Evolutionary conservation across 108 stramenopile species (phyloP).

Genomic region (Pseudonitzschia multiseries): DNA sequence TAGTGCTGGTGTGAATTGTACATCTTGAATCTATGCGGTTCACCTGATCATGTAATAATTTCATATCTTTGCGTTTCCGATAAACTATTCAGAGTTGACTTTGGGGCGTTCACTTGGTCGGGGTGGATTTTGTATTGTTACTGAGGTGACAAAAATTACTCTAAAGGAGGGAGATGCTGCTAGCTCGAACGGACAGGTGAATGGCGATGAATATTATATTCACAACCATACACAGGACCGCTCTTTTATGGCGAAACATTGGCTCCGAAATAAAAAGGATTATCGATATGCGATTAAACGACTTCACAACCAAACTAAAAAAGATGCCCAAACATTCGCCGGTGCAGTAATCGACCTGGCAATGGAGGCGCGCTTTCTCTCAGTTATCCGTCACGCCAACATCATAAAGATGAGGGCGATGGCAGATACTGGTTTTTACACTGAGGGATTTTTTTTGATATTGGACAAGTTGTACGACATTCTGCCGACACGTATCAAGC

Average conservation of each 20-base stretch:
- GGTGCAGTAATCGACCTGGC: conserved; percentile 83
- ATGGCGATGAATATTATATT: conserved; percentile 64
- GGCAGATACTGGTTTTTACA: conserved; percentile 25
- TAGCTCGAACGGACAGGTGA: conserved; percentile 18
- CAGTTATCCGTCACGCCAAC: conserved; percentile 82
- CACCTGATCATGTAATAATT: background rate
- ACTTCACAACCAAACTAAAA: conserved; percentile 55
- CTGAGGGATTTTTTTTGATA: conserved; percentile 68
- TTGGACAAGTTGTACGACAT: conserved; percentile 82
- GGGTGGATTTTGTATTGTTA: conserved; percentile 84
- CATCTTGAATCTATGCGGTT: background rate
- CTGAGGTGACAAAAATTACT: conserved; percentile 56
- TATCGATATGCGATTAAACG: conserved; percentile 85
- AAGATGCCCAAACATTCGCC: conserved; percentile 61
- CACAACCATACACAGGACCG: conserved; percentile 76
- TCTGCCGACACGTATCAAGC: conserved; percentile 53
- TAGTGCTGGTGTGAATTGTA: background rate
- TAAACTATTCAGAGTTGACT: conserved; percentile 45
- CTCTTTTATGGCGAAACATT: conserved; percentile 66
- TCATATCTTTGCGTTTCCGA: background rate
- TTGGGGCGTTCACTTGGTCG: conserved; percentile 75
- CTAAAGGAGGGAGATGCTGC: conserved; percentile 20
- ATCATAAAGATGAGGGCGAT: conserved; percentile 89
- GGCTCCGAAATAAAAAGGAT: conserved; percentile 73
- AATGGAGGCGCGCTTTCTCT: conserved; percentile 71